Percentiles rank a stretch among this genome's conserved stretches.
These are phyloP conservation scores for Balamuthia mandrillaris DNA, from an alignment of 208 protist species.

Conservation along the genomic window DNA sequence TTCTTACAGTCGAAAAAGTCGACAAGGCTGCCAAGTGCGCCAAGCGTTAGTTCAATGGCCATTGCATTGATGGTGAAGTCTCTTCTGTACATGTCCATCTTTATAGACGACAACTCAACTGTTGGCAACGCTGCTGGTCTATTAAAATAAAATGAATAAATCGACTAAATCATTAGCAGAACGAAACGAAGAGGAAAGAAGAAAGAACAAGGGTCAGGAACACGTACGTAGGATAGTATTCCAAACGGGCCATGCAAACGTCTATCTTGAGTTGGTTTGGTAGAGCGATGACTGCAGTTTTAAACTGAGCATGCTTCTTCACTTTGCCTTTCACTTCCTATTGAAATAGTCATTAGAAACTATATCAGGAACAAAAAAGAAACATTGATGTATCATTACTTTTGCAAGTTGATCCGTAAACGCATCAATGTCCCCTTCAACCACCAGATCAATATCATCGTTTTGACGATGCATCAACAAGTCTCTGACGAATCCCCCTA, in stretches of 20 bases:
- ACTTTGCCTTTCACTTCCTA: neutral
- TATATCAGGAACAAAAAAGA: neutral
- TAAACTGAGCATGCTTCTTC: neutral
- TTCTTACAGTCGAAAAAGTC: neutral
- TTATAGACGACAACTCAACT: conserved; percentile 31
- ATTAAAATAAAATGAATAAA: no score
- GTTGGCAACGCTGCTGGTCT: conserved; percentile 10
- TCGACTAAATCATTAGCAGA: no score
- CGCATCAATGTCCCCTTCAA: neutral
- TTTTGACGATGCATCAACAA: neutral
- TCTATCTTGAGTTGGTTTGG: neutral
- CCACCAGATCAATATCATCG: conserved; percentile 30
- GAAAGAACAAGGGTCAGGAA: neutral
- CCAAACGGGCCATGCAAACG: conserved; percentile 7
- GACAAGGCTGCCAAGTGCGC: neutral
- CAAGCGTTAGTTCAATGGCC: conserved; percentile 22
- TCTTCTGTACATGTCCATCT: conserved; percentile 30
- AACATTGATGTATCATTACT: neutral
- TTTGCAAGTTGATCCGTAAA: conserved; percentile 1
- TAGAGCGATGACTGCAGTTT: neutral
- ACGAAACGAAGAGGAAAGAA: neutral
- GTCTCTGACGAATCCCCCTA: conserved; percentile 29
- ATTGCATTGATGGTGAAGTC: conserved; percentile 40
- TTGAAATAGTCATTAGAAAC: neutral
- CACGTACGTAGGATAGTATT: conserved; percentile 27